Conservation (phyloP, 2,329 filamentous ascomycete genomes). For the Fusarium illudens region DNA sequence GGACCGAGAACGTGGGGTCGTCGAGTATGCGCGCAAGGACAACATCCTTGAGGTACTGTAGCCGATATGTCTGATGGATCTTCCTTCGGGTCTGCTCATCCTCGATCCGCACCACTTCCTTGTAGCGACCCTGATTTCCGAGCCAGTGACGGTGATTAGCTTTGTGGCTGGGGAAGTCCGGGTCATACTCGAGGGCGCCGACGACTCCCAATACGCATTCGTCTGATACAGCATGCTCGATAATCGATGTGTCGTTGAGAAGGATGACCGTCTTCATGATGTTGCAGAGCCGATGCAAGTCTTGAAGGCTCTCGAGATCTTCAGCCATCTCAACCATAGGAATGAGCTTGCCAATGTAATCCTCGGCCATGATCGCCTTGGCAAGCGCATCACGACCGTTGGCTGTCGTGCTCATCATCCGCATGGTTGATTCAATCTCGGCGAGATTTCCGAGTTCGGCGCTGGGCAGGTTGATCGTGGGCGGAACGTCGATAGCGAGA, state of each 20-base stretch:
- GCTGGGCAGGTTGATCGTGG: conserved; percentile 76
- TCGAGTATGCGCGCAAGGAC: conserved; percentile 95
- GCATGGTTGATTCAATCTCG: conserved; percentile 87
- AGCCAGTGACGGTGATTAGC: conserved; percentile 96
- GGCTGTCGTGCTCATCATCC: conserved; percentile 76
- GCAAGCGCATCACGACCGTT: conserved; percentile 84
- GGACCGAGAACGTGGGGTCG: conserved; percentile 95
- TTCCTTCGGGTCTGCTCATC: conserved; percentile 83
- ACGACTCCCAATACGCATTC: conserved; percentile 90
- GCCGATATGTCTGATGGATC: conserved; percentile 94
- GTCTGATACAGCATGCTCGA: conserved; percentile 92
- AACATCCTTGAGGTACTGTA: conserved; percentile 98
- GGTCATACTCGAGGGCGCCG: conserved; percentile 95
- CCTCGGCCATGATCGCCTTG: conserved; percentile 84
- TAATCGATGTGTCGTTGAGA: conserved; percentile 93
- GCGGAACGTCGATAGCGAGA: conserved; percentile 74
- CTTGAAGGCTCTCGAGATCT: conserved; percentile 84
- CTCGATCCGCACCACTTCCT: conserved; percentile 94
- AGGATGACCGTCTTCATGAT: conserved; percentile 98
- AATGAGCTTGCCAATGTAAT: conserved; percentile 88
- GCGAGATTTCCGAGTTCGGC: conserved; percentile 83
- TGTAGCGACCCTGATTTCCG: conserved; percentile 86
- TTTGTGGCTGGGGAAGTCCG: conserved; percentile 96
- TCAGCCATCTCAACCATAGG: conserved; percentile 89
- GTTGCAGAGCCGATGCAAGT: conserved; percentile 92